A percentile compares a stretch with the other conserved stretches of the same genome.
Evolutionary conservation across 495 filamentous ascomycete species (phyloP).

Genomic region (Hypoxylon fragiforme): DNA sequence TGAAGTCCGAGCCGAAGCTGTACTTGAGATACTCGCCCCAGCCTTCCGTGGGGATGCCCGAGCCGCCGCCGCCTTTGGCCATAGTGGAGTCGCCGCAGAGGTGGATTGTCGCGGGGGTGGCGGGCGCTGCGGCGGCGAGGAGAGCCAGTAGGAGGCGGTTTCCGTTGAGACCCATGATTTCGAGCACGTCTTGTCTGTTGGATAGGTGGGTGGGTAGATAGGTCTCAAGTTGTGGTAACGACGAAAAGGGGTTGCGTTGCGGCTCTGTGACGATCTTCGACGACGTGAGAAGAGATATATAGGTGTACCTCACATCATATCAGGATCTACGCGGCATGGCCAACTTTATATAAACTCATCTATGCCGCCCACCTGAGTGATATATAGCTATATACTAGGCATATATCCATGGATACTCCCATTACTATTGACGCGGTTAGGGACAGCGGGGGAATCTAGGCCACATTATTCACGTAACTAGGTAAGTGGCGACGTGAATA

Average conservation of each 20-base stretch:
- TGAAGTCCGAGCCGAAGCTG: constrained; percentile 34
- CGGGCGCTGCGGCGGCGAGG: constrained; percentile 9
- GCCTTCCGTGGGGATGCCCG: constrained; percentile 38
- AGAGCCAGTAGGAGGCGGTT: constrained; percentile 10
- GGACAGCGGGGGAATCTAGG: no score
- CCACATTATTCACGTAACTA: no score
- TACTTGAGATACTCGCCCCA: constrained; percentile 46
- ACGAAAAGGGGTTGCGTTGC: neutral
- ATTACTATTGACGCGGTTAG: no score
- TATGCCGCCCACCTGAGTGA: neutral
- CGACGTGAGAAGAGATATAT: neutral
- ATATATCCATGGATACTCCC: no score
- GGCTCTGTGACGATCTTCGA: constrained; percentile 6
- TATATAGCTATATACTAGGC: no score
- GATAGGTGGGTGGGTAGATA: neutral
- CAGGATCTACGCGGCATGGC: constrained; percentile 3
- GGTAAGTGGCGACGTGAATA: no score
- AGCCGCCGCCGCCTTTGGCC: constrained; percentile 48
- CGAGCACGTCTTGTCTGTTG: no score
- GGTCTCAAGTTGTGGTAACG: neutral
- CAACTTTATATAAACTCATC: constrained; percentile 2
- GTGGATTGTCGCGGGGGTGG: constrained; percentile 43
- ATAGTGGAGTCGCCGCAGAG: constrained; percentile 61
- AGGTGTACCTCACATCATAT: neutral
- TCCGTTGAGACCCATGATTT: constrained; percentile 13